Evolutionary conservation across 23 red algal genomes (phyloP), one percentile per base, ranked within the genome.

Genomic region (Gracilaria gracilis): DNA sequence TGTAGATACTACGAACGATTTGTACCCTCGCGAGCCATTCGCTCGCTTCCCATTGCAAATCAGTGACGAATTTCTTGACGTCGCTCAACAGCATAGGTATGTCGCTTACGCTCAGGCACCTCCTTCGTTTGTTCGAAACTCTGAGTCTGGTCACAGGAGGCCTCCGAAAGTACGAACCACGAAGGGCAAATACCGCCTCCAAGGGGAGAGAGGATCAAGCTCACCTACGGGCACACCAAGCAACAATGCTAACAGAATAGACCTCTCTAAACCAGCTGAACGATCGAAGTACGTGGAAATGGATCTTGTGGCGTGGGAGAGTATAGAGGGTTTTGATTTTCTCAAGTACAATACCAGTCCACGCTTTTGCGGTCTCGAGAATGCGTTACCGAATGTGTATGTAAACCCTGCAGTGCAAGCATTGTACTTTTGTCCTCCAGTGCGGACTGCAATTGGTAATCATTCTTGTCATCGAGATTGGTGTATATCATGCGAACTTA

Each of bases 271-370:
- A 51, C 57, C 87, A 77, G 29, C 31, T 48, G 82, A 49, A 47
- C 54, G 84, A 55, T 88, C 92, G 50, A 57, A 49, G 28, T 88
- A 88, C 27, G 92, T 94, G 15, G 83, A 85, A 49, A 88, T 95
- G 67, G 96, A 98, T 78, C 76, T 95, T 17, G 83, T 89, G 34
- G 89, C 89, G 0, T 86, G 83, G 81, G 93, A 95, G 29, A 91
- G 89, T 65, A 69, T 95, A 31, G 96, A 98, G 23, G 96, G 96
- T 48, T 98, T 98, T 82, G 90, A 95, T 59, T 98, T 94, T 91
- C 50, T 88, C 13, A 74, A 85, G 34, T 93, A 93, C 88, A 98
- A 98, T 69, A 74, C 75, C 51, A 95, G 88, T 34, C 82, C 82
- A n/a, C 80, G 73, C 31, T 90, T 88, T 51, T 95, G 88, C 54